A percentile compares a stretch with the other conserved stretches of the same genome.
Evolutionary conservation across 1,284 basidiomycete species (phyloP).

Genomic region (Cryptococcus jaspeensis): DNA sequence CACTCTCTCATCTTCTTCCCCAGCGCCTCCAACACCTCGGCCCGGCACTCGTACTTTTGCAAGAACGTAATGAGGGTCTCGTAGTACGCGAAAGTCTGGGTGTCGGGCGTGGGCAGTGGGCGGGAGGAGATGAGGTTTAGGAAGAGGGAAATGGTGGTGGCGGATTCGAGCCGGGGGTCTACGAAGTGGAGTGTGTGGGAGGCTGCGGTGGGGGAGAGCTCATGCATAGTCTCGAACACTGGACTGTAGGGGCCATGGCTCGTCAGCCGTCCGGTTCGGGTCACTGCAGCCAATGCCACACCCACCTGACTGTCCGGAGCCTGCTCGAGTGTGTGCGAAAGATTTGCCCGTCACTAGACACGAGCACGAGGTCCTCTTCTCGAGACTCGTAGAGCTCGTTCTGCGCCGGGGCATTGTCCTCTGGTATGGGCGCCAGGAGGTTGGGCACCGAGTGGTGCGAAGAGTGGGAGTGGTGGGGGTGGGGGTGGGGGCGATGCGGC

Average conservation of each 20-base stretch:
- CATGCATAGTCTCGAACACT: neutral
- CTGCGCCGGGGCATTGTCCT: slow-evolving; percentile 4
- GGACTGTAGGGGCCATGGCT: slow-evolving; percentile 1
- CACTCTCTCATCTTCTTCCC: slow-evolving; percentile 1
- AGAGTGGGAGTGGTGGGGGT: neutral
- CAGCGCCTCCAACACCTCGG: neutral
- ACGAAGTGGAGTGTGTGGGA: slow-evolving; percentile 4
- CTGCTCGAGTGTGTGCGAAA: slow-evolving; percentile 6
- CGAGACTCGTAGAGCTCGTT: slow-evolving; percentile 9
- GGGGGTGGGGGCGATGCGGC: neutral
- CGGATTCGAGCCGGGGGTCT: slow-evolving; percentile 7
- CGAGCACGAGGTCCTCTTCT: slow-evolving; percentile 4
- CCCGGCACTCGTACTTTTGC: slow-evolving; percentile 8
- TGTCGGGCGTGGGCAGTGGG: slow-evolving; percentile 6
- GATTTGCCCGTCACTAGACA: slow-evolving; percentile 8
- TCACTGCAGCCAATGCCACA: neutral
- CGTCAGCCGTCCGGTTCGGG: neutral
- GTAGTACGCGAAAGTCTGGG: slow-evolving; percentile 3
- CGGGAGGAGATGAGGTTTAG: slow-evolving; percentile 9
- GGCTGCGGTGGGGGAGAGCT: neutral
- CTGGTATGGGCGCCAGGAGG: slow-evolving; percentile 2
- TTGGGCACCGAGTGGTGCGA: neutral
- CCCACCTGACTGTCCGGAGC: slow-evolving; percentile 8
- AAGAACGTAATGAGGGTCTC: slow-evolving; percentile 11
- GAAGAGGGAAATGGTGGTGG: slow-evolving; percentile 11